Conservation (phyloP, 108 stramenopile species). For the Cyclotella choctawhatcheeana region DNA sequence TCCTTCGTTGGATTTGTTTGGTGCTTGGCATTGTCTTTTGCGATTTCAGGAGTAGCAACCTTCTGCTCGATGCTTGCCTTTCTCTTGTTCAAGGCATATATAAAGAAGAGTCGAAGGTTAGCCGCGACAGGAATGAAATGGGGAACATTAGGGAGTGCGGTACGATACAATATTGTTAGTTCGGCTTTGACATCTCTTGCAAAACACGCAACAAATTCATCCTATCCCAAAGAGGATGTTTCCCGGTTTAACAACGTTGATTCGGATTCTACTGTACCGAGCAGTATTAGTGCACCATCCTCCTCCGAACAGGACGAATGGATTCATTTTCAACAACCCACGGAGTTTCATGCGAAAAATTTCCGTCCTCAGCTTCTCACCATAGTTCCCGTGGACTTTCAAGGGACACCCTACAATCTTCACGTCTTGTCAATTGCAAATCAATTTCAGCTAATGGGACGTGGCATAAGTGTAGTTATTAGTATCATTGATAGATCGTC, state of each 20-base stretch:
- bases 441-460: conserved; percentile 77
- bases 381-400: conserved; percentile 65
- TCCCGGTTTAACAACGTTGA: conserved; percentile 1
- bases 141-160: conserved; percentile 50
- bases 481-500: conserved; percentile 41
- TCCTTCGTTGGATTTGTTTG: conserved; percentile 68
- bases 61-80: conserved; percentile 18
- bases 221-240: conserved; percentile 10
- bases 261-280: neutral
- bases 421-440: conserved; percentile 61
- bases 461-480: conserved; percentile 65
- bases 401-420: conserved; percentile 58
- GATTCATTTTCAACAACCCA: conserved; percentile 27
- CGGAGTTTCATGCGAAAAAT: conserved; percentile 73
- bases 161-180: conserved; percentile 52
- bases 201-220: conserved; percentile 16
- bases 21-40: conserved; percentile 73
- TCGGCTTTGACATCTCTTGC: conserved; percentile 36
- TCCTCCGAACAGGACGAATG: conserved; percentile 25
- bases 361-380: conserved; percentile 87
- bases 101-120: conserved; percentile 44
- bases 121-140: conserved; percentile 40
- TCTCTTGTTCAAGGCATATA: conserved; percentile 58
- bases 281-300: neutral
- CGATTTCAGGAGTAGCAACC: conserved; percentile 19